phyloP scores from a whole-genome alignment of 2,329 filamentous ascomycete genomes.

The Beauveria varroae region DNA sequence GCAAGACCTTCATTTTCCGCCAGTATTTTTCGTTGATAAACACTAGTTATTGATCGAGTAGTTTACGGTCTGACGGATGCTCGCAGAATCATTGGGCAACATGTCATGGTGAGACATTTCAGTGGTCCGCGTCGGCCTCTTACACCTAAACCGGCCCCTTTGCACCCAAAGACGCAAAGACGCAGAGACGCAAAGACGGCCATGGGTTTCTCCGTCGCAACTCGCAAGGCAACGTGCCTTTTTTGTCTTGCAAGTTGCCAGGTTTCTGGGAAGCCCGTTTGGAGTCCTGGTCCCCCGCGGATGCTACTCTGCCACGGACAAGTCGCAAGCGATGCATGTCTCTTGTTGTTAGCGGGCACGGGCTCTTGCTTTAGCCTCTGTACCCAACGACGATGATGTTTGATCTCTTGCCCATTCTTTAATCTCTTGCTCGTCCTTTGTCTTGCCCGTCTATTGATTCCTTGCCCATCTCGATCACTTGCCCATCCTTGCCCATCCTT shows the following conservation, averaged over 20 bases:
- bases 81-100: neutral
- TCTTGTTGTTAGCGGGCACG: neutral
- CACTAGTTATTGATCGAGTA: neutral
- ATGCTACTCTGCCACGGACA: neutral
- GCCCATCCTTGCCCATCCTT: no score
- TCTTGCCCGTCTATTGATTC: neutral
- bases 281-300: neutral
- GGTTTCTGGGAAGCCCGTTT: neutral
- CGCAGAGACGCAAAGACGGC: neutral
- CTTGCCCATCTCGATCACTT: no score
- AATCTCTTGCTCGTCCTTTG: neutral
- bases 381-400: no score
- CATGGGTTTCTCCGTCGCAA: neutral
- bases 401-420: neutral
- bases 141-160: constrained; percentile 4
- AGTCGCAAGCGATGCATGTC: neutral
- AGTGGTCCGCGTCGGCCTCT: constrained; percentile 1
- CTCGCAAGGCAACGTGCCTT: no score
- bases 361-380: neutral
- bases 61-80: no score
- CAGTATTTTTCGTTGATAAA: no score
- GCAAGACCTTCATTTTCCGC: no score
- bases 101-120: constrained; percentile 8
- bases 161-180: neutral
- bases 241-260: neutral